Base-by-base conservation (phyloP, 108 stramenopile genomes). In the Bacterosira constricta region DNA sequence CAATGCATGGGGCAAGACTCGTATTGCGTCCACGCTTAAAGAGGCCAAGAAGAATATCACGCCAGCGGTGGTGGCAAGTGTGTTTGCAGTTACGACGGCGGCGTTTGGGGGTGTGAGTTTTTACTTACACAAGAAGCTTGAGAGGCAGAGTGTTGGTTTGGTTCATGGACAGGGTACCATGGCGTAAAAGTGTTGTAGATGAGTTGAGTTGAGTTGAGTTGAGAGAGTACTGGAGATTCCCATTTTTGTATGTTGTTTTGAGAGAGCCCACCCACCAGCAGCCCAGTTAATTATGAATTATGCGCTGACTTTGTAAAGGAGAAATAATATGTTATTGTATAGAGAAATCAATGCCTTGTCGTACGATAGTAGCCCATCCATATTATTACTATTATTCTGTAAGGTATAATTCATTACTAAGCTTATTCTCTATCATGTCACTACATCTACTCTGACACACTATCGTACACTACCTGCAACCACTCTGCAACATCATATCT, bases 1-100 rank as follows among this genome's bases (percentile, higher is more conserved):
- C 27, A 63, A 63, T 18, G 32, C 30, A 11, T 55, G 54, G 54
- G 54, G 54, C 15, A 55, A 55, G 31, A 55, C 54, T 29, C 54
- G 54, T 32, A 55, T 55, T n/a, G 54, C 54, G 17, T 30, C 54
- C 32, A 34, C 30, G 27, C 35, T 35, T 34, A 3, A 15, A 0
- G 54, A 55, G 18, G 30, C 35, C 17, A 18, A 30, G 10, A 29
- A 17, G 27, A 12, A 34, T 15, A 34, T 55, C 32, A 55, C 54
- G 4, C 10, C 25, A 5, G 18, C 5, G 17, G 31, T 55, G 7
- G 17, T 55, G 13, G 54, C 29, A n/a, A n/a, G 54, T 17, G 29
- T 55, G 17, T 55, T 55, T 34, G 54, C 54, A 12, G 30, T 17
- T 32, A 55, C 54, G 13, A 55, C 54, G 4, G 31, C 35, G 27